phyloP scores from a whole-genome alignment of 345 rosid genomes.

The Gossypium thurberi region DNA sequence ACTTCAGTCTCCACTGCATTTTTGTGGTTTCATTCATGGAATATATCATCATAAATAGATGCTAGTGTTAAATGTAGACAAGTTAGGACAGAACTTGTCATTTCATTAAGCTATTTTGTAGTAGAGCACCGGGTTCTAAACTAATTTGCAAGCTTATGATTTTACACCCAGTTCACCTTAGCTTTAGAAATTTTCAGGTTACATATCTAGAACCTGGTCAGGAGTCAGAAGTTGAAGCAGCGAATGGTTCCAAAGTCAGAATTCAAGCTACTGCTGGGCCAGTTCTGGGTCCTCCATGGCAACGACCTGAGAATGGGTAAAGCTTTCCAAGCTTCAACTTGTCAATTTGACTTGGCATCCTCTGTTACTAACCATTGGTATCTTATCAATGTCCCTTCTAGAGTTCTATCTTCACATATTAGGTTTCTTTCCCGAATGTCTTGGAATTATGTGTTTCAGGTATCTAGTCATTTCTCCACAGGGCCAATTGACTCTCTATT shows the following conservation, averaged over 20 bases:
- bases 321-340: conserved; percentile 3
- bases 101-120: not conserved
- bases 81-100: not conserved
- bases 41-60: not conserved
- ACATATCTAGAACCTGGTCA: conserved; percentile 76
- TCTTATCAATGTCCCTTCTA: not conserved
- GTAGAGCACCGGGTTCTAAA: not conserved
- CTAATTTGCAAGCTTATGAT: not conserved
- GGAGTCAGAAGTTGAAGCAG: conserved; percentile 41
- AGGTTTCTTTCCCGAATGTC: not conserved
- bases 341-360: not conserved
- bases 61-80: not conserved
- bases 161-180: conserved; percentile 1
- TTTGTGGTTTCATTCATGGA: not conserved
- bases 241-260: conserved; percentile 44
- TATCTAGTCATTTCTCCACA: conserved; percentile 53
- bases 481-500: conserved; percentile 64
- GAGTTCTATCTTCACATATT: not conserved
- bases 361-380: conserved; percentile 3
- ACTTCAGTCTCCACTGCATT: not conserved
- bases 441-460: conserved; percentile 27
- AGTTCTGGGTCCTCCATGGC: conserved; percentile 96
- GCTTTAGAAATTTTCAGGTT: conserved; percentile 45
- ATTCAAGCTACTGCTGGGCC: conserved; percentile 71
- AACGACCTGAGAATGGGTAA: conserved; percentile 93